Evolutionary conservation across 2,329 filamentous ascomycete species (phyloP).

Genomic region (Teratosphaeriaceae sp.): DNA sequence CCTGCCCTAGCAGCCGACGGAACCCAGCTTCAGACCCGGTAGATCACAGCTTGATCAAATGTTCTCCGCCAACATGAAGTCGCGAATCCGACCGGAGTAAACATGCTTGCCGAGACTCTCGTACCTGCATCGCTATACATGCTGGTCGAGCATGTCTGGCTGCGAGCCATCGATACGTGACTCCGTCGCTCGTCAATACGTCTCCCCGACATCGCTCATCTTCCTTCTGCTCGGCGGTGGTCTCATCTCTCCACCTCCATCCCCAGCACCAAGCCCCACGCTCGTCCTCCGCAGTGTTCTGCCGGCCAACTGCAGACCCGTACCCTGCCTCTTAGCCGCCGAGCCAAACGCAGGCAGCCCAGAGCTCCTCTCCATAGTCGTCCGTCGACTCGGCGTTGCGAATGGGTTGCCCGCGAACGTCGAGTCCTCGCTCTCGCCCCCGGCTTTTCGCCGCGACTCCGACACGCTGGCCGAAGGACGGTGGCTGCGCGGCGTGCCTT

Average conservation of each 20-base stretch:
- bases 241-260: slow-evolving; percentile 34
- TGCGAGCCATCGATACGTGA: too few relatives aligned
- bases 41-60: too few relatives aligned
- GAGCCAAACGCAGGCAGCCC: not conserved
- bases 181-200: slow-evolving; percentile 20
- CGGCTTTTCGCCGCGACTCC: slow-evolving; percentile 30
- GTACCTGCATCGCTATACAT: too few relatives aligned
- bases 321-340: not conserved
- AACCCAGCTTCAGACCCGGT: too few relatives aligned
- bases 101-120: too few relatives aligned
- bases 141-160: too few relatives aligned
- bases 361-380: slow-evolving; percentile 36
- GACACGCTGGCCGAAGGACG: slow-evolving; percentile 20
- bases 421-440: slow-evolving; percentile 29
- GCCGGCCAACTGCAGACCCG: not conserved
- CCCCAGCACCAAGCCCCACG: not conserved
- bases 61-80: too few relatives aligned
- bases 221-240: slow-evolving; percentile 42
- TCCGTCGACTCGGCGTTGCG: too few relatives aligned
- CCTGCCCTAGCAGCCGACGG: too few relatives aligned
- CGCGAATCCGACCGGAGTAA: too few relatives aligned
- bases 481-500: slow-evolving; percentile 19
- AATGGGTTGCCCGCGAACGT: too few relatives aligned
- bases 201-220: slow-evolving; percentile 29
- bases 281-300: slow-evolving; percentile 6